Base-by-base conservation (phyloP, 345 rosid species). In the Cardiospermum halicacabum region DNA sequence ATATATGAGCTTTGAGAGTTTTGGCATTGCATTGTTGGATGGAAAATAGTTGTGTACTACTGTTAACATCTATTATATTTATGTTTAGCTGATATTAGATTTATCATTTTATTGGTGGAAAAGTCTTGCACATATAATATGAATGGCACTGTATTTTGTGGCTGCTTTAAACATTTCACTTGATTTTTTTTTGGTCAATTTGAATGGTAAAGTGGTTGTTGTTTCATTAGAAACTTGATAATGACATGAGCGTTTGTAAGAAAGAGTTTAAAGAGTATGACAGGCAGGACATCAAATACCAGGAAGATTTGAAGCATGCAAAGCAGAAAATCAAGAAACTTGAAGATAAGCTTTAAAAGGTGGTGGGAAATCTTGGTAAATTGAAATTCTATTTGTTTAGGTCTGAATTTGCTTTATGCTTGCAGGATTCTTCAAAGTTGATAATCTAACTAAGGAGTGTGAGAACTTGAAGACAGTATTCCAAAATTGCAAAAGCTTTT, bases 301-400 rank as follows among this genome's bases (percentile, higher is more conserved):
- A 93, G 62, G 99, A 94, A 75, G 96, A 91, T 75, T 62, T 87
- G 72, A 91, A 85, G 86, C 97, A 94, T 79, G 72, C 71, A 85
- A 94, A 94, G 77, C 99, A 91, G 75, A 94, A 91, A 84, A 79
- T 94, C 49, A 94, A 89, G 83, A 94, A 91, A 75, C 85, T 91
- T 21, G 95, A 94, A 66, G 99, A 85, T 57, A 94, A 89, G 76
- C 71, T 85, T 73, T 81, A 79, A 58, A 94, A 91, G 92, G 97
- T 94, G 74, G 51, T 61, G 48, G 9, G 60, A 21, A 62, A 39
- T 24, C 53, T 58, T 68, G 50, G 26, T 58, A 71, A 58, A 34
- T 51, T 21, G 24, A 11, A 22, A 51, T 36, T 34, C 56, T 49
- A 24, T 66, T 60, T 69, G 61, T 47, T 32, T 13, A 42, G 34